phyloP scores from a whole-genome alignment of 768 basidiomycete species.

The Daedalea quercina region DNA sequence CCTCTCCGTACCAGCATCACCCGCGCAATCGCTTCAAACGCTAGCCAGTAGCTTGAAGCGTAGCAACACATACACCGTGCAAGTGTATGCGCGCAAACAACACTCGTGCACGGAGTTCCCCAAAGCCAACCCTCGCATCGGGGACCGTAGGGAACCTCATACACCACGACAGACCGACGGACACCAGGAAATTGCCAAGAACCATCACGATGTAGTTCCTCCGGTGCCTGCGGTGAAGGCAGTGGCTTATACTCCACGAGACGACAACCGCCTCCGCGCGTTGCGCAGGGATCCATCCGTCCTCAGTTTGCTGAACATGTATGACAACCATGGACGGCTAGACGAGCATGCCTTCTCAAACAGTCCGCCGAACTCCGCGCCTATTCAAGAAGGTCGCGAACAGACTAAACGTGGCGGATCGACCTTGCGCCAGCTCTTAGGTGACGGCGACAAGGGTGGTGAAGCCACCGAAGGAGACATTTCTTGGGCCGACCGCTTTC shows the following conservation, averaged over 20 bases:
- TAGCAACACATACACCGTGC: constrained; percentile 67
- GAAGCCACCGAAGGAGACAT: constrained; percentile 61
- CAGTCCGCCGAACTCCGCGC: constrained; percentile 31
- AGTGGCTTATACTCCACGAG: constrained; percentile 34
- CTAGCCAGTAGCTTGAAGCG: constrained; percentile 35
- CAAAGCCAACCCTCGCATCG: constrained; percentile 44
- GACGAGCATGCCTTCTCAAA: constrained; percentile 61
- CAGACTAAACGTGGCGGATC: constrained; percentile 61
- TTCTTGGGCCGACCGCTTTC: constrained; percentile 76
- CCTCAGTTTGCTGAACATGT: constrained; percentile 63
- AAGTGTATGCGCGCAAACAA: constrained; percentile 56
- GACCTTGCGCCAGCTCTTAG: constrained; percentile 68
- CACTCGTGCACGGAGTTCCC: constrained; percentile 62
- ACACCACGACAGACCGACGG: constrained; percentile 13
- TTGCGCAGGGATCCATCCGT: constrained; percentile 77
- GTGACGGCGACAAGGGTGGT: constrained; percentile 38
- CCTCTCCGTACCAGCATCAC: constrained; percentile 2
- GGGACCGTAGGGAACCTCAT: constrained; percentile 10
- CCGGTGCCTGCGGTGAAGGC: constrained; percentile 21
- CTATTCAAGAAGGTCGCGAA: constrained; percentile 34
- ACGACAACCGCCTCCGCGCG: constrained; percentile 45
- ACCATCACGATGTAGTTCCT: too few relatives aligned
- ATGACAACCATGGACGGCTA: constrained; percentile 66
- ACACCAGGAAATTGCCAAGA: constrained; percentile 5
- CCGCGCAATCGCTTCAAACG: constrained; percentile 7